These are phyloP conservation scores for Hymenoscyphus infarciens DNA, from an alignment of 2,329 filamentous ascomycete species.

Conservation along the genomic window DNA sequence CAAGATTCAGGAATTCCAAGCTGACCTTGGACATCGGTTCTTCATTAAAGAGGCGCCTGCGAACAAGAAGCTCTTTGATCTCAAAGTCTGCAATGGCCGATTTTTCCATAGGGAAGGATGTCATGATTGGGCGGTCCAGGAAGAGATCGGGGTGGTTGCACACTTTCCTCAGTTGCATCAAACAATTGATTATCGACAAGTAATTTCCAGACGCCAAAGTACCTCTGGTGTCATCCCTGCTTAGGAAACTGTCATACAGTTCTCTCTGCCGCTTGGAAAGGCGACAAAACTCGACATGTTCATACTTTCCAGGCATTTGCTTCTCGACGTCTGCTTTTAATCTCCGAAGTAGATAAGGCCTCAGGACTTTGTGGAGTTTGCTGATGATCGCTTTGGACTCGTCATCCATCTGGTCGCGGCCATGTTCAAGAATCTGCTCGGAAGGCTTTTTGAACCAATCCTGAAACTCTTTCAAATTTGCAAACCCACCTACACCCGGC, in stretches of 20 bases:
- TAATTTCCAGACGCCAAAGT: slow-evolving; percentile 92
- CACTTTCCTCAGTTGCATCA: slow-evolving; percentile 96
- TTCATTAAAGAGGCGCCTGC: slow-evolving; percentile 59
- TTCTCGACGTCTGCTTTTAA: slow-evolving; percentile 97
- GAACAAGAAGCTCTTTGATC: slow-evolving; percentile 66
- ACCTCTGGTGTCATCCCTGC: slow-evolving; percentile 80
- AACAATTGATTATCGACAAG: slow-evolving; percentile 94
- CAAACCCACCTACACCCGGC: slow-evolving; percentile 83
- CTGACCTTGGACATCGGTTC: slow-evolving; percentile 63
- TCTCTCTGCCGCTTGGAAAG: slow-evolving; percentile 93
- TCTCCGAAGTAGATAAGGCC: slow-evolving; percentile 85
- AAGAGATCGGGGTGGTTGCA: slow-evolving; percentile 98
- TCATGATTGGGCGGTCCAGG: slow-evolving; percentile 92
- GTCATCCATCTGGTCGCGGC: slow-evolving; percentile 88
- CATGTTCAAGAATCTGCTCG: slow-evolving; percentile 92
- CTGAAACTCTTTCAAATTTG: slow-evolving; percentile 91
- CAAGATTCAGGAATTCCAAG: slow-evolving; percentile 73
- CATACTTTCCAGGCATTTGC: slow-evolving; percentile 97
- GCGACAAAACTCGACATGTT: slow-evolving; percentile 93
- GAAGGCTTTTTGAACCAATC: slow-evolving; percentile 95
- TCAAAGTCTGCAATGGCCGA: slow-evolving; percentile 75
- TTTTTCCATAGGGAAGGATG: slow-evolving; percentile 85
- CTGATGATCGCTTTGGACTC: slow-evolving; percentile 88
- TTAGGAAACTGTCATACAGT: slow-evolving; percentile 94
- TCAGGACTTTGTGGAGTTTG: slow-evolving; percentile 89